Conservation (phyloP, 129 eudicot species). For the Flaveria linearis region DNA sequence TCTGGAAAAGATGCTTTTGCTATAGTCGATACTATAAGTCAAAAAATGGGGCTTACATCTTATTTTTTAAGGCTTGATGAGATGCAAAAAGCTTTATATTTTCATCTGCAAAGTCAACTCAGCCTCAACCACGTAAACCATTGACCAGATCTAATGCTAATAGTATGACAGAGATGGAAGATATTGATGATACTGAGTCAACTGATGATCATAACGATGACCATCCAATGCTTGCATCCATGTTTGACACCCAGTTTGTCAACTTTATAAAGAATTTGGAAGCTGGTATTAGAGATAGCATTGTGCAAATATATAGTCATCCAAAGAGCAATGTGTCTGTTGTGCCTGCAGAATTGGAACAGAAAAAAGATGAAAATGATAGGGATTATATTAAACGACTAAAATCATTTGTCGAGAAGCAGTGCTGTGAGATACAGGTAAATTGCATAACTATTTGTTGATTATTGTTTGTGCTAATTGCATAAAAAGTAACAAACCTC, state of each 20-base stretch:
- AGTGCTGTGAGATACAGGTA: constrained; percentile 94
- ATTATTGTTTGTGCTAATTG: background rate
- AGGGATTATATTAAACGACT: constrained; percentile 70
- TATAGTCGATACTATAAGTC: constrained; percentile 80
- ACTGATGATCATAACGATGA: constrained; percentile 56
- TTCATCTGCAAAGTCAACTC: constrained; percentile 58
- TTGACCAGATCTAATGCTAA: constrained; percentile 80
- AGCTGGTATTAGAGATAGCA: constrained; percentile 59
- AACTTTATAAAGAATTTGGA: constrained; percentile 58
- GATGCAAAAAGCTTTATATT: constrained; percentile 73
- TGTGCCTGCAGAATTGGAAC: constrained; percentile 89
- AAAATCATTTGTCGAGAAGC: constrained; percentile 71
- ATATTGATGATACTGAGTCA: constrained; percentile 54
- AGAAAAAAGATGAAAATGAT: constrained; percentile 66
- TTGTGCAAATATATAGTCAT: constrained; percentile 73
- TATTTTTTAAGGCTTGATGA: constrained; percentile 81
- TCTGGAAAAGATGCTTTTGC: constrained; percentile 70
- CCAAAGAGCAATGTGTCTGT: constrained; percentile 85
- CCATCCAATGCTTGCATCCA: constrained; percentile 70
- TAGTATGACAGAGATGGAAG: constrained; percentile 86
- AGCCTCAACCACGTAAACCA: constrained; percentile 53
- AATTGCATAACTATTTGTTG: background rate
- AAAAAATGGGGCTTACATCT: constrained; percentile 77
- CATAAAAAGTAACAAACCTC: background rate
- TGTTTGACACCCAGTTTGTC: constrained; percentile 68